A percentile compares a stretch with the other conserved stretches of the same genome.
Evolutionary conservation across 2,329 filamentous ascomycete genomes (phyloP).

Genomic region (Monilinia fructicola): DNA sequence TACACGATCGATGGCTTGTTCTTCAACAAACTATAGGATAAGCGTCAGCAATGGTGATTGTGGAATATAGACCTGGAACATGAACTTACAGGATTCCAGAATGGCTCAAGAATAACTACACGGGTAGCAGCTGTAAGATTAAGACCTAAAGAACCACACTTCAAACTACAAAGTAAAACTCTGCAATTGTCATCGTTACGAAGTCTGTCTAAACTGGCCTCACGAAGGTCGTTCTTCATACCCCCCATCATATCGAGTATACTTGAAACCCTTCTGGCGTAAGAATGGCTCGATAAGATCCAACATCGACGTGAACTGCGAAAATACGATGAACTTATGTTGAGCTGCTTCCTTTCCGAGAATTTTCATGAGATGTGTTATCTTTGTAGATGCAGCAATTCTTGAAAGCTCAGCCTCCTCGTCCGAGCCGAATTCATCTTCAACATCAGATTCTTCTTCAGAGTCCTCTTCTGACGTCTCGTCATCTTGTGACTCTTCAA

Average conservation of each 20-base stretch:
- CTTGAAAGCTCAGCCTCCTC: conserved; percentile 49
- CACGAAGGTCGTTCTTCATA: conserved; percentile 91
- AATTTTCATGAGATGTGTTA: conserved; percentile 79
- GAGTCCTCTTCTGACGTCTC: conserved; percentile 39
- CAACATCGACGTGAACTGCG: conserved; percentile 97
- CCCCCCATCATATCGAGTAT: conserved; percentile 89
- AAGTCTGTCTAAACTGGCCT: conserved; percentile 77
- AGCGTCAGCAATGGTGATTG: conserved; percentile 25
- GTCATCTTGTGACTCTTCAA: conserved; percentile 40
- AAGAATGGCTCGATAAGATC: conserved; percentile 94
- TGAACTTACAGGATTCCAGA: conserved; percentile 76
- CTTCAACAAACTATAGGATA: conserved; percentile 78
- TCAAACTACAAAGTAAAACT: conserved; percentile 87
- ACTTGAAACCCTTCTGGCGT: conserved; percentile 68
- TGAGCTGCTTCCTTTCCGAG: conserved; percentile 73
- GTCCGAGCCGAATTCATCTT: conserved; percentile 40
- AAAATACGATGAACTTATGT: conserved; percentile 98
- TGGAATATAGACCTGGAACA: background rate
- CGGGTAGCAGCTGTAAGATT: conserved; percentile 92
- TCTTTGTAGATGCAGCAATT: conserved; percentile 80
- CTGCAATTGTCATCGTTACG: conserved; percentile 73
- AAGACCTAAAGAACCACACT: conserved; percentile 88
- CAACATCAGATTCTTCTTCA: conserved; percentile 42
- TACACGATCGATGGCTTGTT: conserved; percentile 97
- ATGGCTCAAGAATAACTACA: conserved; percentile 93